Conservation (phyloP, 805 yeast genomes). For the Zygoascus tannicola region DNA sequence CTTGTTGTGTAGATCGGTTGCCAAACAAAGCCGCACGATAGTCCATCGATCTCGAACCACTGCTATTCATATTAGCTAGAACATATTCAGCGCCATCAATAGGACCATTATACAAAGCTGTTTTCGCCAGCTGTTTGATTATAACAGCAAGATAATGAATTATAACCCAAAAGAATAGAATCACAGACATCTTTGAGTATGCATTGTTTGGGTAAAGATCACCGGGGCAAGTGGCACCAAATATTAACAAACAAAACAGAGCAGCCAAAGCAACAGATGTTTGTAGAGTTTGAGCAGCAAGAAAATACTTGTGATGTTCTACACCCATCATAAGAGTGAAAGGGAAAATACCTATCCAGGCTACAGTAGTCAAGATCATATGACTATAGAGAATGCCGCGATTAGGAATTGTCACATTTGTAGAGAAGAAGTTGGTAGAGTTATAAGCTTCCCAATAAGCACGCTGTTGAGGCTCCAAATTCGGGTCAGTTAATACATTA, state of each 20-base stretch:
- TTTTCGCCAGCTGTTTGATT: slow-evolving; percentile 37
- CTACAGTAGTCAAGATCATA: slow-evolving; percentile 33
- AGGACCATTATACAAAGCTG: slow-evolving; percentile 30
- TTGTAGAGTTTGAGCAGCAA: slow-evolving; percentile 48
- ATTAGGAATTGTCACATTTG: slow-evolving; percentile 37
- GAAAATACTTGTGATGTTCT: slow-evolving; percentile 33
- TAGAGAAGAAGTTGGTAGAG: slow-evolving; percentile 51
- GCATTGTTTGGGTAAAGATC: slow-evolving; percentile 68
- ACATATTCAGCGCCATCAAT: slow-evolving; percentile 25
- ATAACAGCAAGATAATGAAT: slow-evolving; percentile 50
- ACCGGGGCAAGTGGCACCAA: slow-evolving; percentile 47
- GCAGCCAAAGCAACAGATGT: slow-evolving; percentile 39
- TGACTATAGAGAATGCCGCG: slow-evolving; percentile 49
- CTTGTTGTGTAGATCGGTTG: neutral
- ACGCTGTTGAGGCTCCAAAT: slow-evolving; percentile 61
- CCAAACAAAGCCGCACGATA: neutral
- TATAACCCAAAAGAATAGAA: slow-evolving; percentile 44
- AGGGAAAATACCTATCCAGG: slow-evolving; percentile 57
- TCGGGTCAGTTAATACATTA: slow-evolving; percentile 58
- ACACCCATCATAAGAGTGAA: slow-evolving; percentile 54
- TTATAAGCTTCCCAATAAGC: slow-evolving; percentile 71
- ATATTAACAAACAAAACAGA: slow-evolving; percentile 46
- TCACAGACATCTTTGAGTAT: slow-evolving; percentile 55
- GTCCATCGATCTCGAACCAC: neutral
- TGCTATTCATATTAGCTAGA: slow-evolving; percentile 14